phyloP scores from a whole-genome alignment of 495 filamentous ascomycete species.

The Annulohypoxylon bovei region DNA sequence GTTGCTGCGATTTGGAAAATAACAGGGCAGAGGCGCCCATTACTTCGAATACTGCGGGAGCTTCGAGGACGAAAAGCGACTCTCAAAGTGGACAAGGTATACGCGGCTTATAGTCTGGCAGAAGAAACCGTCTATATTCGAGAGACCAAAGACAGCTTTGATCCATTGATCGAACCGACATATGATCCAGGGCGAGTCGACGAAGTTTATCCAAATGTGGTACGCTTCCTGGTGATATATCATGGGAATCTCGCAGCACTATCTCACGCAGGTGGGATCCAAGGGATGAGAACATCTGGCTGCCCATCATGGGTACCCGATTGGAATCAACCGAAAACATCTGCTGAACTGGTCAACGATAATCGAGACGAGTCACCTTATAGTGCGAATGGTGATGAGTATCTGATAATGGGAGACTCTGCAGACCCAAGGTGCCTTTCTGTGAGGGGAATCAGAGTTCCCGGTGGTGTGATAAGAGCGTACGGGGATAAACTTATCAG shows the following conservation, averaged over 20 bases:
- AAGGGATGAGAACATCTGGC: constrained; percentile 19
- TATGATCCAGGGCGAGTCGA: constrained; percentile 11
- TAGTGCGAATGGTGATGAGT: constrained; percentile 11
- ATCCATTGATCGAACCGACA: constrained; percentile 31
- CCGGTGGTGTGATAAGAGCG: constrained; percentile 9
- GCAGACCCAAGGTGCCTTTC: constrained; percentile 21
- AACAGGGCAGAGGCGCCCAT: constrained; percentile 20
- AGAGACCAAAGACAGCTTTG: constrained; percentile 5
- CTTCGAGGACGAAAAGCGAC: constrained; percentile 27
- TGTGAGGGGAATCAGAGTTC: constrained; percentile 17
- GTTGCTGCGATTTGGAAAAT: constrained; percentile 31
- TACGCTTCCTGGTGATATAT: constrained; percentile 30
- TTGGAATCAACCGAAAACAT: constrained; percentile 30
- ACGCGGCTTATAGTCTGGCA: constrained; percentile 33
- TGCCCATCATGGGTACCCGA: constrained; percentile 33
- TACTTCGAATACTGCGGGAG: constrained; percentile 30
- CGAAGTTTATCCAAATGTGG: constrained; percentile 22
- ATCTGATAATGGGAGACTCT: constrained; percentile 22
- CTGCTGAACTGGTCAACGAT: constrained; percentile 17
- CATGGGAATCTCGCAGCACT: constrained; percentile 25
- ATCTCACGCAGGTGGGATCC: constrained; percentile 30
- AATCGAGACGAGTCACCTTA: constrained; percentile 7
- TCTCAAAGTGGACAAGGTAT: constrained; percentile 31
- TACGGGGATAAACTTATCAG: constrained; percentile 34
- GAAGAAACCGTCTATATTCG: constrained; percentile 21